Evolutionary conservation across 2,329 filamentous ascomycete genomes (phyloP).

Genomic region (Exophiala dermatitidis): DNA sequence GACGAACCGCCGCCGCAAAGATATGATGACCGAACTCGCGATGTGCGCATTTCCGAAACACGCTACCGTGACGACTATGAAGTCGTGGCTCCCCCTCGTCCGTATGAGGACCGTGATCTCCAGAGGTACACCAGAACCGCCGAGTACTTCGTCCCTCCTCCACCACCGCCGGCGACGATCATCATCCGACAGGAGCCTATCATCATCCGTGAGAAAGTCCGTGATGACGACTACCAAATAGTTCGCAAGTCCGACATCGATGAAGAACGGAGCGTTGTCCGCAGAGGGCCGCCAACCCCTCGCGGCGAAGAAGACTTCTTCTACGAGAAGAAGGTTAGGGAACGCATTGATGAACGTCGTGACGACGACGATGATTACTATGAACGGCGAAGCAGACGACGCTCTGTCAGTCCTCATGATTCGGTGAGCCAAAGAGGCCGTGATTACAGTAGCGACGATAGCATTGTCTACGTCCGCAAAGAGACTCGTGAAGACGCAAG

Average conservation of each 20-base stretch:
- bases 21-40: conserved; percentile 34
- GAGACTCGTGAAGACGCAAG: conserved; percentile 31
- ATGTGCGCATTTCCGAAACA: conserved; percentile 38
- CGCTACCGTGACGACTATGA: conserved; percentile 41
- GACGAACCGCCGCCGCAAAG: conserved; percentile 44
- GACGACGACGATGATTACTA: conserved; percentile 57
- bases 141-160: conserved; percentile 46
- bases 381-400: conserved; percentile 50
- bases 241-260: conserved; percentile 53
- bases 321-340: conserved; percentile 28
- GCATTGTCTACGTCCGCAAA: conserved; percentile 53
- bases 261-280: conserved; percentile 35
- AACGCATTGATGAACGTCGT: conserved; percentile 28
- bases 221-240: conserved; percentile 53
- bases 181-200: conserved; percentile 51
- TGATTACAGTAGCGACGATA: conserved; percentile 54
- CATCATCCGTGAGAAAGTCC: conserved; percentile 48
- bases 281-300: conserved; percentile 29
- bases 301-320: conserved; percentile 28
- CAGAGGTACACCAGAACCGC: conserved; percentile 48
- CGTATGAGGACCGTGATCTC: conserved; percentile 37
- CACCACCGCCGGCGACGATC: conserved; percentile 40
- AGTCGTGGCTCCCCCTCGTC: conserved; percentile 32
- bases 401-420: conserved; percentile 46
- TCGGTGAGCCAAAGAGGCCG: conserved; percentile 46